These are phyloP conservation scores for Stromatinia cepivora DNA, from an alignment of 2,329 filamentous ascomycete genomes.

Conservation along the genomic window DNA sequence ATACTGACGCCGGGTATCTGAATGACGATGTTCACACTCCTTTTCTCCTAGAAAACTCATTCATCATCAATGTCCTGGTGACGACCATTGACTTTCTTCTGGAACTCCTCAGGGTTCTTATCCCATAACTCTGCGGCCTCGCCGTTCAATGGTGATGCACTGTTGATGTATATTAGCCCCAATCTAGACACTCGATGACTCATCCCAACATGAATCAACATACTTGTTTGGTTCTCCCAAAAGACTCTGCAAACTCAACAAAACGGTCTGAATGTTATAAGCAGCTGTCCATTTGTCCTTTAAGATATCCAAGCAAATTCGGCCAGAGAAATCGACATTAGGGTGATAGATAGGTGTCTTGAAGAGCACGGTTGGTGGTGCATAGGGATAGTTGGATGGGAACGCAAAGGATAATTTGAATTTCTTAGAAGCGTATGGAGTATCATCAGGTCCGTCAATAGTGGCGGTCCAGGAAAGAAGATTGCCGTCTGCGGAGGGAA, in stretches of 20 bases:
- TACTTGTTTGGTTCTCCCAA: constrained; percentile 98
- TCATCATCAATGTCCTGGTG: constrained; percentile 67
- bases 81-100: constrained; percentile 67
- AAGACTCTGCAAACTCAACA: constrained; percentile 91
- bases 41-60: constrained; percentile 7
- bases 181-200: background rate
- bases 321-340: constrained; percentile 94
- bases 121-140: constrained; percentile 97
- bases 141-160: constrained; percentile 90
- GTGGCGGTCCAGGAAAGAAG: constrained; percentile 92
- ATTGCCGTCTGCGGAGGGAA: constrained; percentile 87
- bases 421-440: constrained; percentile 82
- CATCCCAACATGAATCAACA: constrained; percentile 40
- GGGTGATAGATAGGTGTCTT: constrained; percentile 99
- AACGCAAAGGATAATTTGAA: constrained; percentile 94
- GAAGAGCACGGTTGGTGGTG: constrained; percentile 88
- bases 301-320: constrained; percentile 96
- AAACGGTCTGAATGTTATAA: constrained; percentile 91
- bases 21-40: constrained; percentile 14
- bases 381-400: constrained; percentile 89
- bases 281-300: constrained; percentile 99
- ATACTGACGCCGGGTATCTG: constrained; percentile 21
- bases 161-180: constrained; percentile 45
- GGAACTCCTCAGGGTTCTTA: constrained; percentile 81
- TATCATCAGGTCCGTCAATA: constrained; percentile 86